Percentiles rank a stretch among this genome's conserved stretches.
phyloP scores from a whole-genome alignment of 805 yeast genomes.

The Schizosaccharomyces japonicus region DNA sequence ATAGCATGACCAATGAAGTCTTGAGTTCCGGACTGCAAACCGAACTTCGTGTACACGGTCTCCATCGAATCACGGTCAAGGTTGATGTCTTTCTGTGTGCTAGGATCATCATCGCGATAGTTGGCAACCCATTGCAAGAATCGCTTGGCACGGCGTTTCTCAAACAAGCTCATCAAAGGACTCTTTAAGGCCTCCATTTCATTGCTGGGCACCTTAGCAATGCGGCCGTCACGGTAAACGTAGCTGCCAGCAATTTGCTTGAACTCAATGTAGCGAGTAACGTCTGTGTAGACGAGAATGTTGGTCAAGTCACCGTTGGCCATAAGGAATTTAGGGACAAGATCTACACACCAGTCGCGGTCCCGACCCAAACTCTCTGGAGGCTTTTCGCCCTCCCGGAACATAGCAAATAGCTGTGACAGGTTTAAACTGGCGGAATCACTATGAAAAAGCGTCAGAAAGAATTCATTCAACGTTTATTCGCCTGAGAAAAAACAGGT shows the following conservation, averaged over 20 bases:
- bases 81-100: constrained; percentile 57
- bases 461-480: not conserved
- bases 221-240: constrained; percentile 70
- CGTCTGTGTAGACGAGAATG: constrained; percentile 84
- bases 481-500: not conserved
- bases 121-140: constrained; percentile 70
- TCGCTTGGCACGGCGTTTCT: constrained; percentile 80
- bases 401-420: constrained; percentile 45
- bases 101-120: constrained; percentile 51
- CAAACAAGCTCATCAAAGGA: constrained; percentile 85
- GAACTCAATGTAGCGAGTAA: constrained; percentile 84
- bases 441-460: constrained; percentile 9
- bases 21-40: constrained; percentile 75
- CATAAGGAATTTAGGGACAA: constrained; percentile 92
- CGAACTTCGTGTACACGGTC: constrained; percentile 68
- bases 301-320: constrained; percentile 93
- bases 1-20: constrained; percentile 96
- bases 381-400: constrained; percentile 58
- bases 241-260: constrained; percentile 90
- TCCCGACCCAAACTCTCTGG: constrained; percentile 53
- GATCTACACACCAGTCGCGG: constrained; percentile 93
- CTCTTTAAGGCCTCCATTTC: constrained; percentile 79
- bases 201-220: constrained; percentile 84
- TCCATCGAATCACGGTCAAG: constrained; percentile 77
- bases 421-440: constrained; percentile 69